Conservation (phyloP, 1,284 basidiomycete species). For the Termitomyces sp. region DNA sequence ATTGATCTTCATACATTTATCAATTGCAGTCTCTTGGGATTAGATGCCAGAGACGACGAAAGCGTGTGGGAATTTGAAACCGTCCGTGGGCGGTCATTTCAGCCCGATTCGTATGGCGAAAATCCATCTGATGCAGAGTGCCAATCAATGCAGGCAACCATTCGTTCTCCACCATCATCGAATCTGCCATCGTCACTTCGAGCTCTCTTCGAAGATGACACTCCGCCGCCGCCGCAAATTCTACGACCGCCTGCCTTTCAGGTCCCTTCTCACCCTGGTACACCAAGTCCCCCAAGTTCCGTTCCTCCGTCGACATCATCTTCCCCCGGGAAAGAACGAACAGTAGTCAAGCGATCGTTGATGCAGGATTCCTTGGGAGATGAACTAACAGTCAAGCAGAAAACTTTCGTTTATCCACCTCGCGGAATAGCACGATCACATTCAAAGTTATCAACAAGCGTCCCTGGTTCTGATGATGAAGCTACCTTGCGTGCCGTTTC, state of each 20-base stretch:
- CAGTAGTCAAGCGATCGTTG: slow-evolving; percentile 18
- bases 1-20: slow-evolving; percentile 1
- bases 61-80: slow-evolving; percentile 77
- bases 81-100: slow-evolving; percentile 42
- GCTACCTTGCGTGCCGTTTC: slow-evolving; percentile 1
- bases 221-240: slow-evolving; percentile 33
- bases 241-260: slow-evolving; percentile 38
- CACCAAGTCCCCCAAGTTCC: slow-evolving; percentile 29
- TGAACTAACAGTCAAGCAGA: slow-evolving; percentile 39
- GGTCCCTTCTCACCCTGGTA: slow-evolving; percentile 23
- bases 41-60: slow-evolving; percentile 40
- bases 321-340: slow-evolving; percentile 27
- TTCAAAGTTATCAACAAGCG: slow-evolving; percentile 27
- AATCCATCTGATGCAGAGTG: slow-evolving; percentile 12
- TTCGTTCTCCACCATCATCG: slow-evolving; percentile 42
- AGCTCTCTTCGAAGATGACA: slow-evolving; percentile 59
- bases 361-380: slow-evolving; percentile 30
- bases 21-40: slow-evolving; percentile 28
- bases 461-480: slow-evolving; percentile 20
- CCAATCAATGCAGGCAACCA: slow-evolving; percentile 36
- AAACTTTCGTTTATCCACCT: slow-evolving; percentile 52
- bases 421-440: slow-evolving; percentile 28
- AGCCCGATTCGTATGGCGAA: slow-evolving; percentile 25
- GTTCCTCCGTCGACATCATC: slow-evolving; percentile 22
- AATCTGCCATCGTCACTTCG: slow-evolving; percentile 69